These are phyloP conservation scores for Nothophoma quercina DNA, from an alignment of 2,329 filamentous ascomycete genomes.

Conservation along the genomic window DNA sequence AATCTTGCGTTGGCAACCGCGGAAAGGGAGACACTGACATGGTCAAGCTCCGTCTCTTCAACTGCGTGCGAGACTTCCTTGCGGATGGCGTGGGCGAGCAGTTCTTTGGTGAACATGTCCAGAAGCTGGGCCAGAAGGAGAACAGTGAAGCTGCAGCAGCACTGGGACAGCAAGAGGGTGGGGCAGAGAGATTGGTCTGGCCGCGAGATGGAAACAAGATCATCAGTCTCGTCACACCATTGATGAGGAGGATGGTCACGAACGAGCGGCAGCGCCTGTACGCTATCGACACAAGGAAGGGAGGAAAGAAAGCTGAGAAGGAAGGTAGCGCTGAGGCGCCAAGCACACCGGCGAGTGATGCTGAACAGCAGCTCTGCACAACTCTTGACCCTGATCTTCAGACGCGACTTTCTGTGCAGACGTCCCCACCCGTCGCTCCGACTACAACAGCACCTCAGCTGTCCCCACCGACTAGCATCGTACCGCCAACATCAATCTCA, in stretches of 20 bases:
- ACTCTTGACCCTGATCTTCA: constrained; percentile 18
- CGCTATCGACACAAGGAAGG: constrained; percentile 63
- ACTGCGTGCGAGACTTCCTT: constrained; percentile 64
- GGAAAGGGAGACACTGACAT: constrained; percentile 64
- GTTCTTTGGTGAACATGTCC: constrained; percentile 56
- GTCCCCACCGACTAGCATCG: not conserved
- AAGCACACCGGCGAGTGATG: not conserved
- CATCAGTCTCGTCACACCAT: constrained; percentile 64
- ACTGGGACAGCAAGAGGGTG: constrained; percentile 51
- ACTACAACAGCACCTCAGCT: not conserved
- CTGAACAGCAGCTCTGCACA: constrained; percentile 23
- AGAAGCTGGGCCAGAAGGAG: constrained; percentile 45
- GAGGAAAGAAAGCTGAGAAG: constrained; percentile 49
- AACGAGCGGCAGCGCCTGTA: constrained; percentile 67
- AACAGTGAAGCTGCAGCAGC: constrained; percentile 43
- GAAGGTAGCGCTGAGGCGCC: constrained; percentile 32
- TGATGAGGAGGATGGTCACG: constrained; percentile 66
- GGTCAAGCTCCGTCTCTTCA: constrained; percentile 64
- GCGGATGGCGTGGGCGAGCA: constrained; percentile 57
- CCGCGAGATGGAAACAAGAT: constrained; percentile 63
- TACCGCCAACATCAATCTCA: constrained; percentile 2
- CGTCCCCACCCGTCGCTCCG: not conserved
- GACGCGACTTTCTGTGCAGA: not conserved
- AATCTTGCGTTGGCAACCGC: constrained; percentile 64
- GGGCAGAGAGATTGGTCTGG: constrained; percentile 57